Conservation (phyloP, 2,329 filamentous ascomycete species). For the Curvularia sp. region DNA sequence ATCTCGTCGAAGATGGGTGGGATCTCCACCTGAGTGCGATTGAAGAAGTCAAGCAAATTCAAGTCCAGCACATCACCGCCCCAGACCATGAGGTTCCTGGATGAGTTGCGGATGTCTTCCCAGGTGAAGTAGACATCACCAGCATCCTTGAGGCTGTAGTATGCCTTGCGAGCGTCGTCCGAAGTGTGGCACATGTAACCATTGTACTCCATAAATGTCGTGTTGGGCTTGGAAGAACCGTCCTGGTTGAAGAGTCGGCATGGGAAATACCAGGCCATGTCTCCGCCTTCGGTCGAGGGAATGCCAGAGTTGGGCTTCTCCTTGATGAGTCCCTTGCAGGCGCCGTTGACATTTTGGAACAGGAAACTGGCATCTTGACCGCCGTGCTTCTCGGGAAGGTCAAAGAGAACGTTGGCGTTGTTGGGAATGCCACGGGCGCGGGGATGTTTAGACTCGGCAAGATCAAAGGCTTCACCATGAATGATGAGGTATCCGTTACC, state of each 20-base stretch:
- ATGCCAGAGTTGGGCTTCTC: slow-evolving; percentile 74
- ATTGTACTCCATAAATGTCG: slow-evolving; percentile 74
- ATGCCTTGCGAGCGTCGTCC: slow-evolving; percentile 68
- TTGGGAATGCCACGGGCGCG: slow-evolving; percentile 77
- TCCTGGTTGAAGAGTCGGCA: slow-evolving; percentile 93
- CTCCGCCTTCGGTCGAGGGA: slow-evolving; percentile 70
- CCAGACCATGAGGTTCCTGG: slow-evolving; percentile 91
- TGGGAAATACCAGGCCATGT: slow-evolving; percentile 96
- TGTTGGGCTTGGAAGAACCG: slow-evolving; percentile 79
- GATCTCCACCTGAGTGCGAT: slow-evolving; percentile 76
- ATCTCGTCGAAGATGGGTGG: slow-evolving; percentile 82
- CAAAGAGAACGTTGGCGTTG: slow-evolving; percentile 82
- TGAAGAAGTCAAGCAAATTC: slow-evolving; percentile 88
- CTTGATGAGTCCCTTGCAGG: slow-evolving; percentile 90
- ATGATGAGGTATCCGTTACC: slow-evolving; percentile 90
- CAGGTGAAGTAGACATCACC: slow-evolving; percentile 97
- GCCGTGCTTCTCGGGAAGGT: slow-evolving; percentile 79
- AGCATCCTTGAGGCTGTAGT: slow-evolving; percentile 73
- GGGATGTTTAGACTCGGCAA: slow-evolving; percentile 78
- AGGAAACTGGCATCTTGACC: slow-evolving; percentile 96
- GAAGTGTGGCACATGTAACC: slow-evolving; percentile 92
- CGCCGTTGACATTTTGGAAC: slow-evolving; percentile 98
- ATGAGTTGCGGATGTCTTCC: slow-evolving; percentile 88
- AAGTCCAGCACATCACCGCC: slow-evolving; percentile 93
- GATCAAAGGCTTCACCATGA: slow-evolving; percentile 87